phyloP scores from a whole-genome alignment of 2,329 filamentous ascomycete genomes.

The Aspergillus fumigatiaffinis region DNA sequence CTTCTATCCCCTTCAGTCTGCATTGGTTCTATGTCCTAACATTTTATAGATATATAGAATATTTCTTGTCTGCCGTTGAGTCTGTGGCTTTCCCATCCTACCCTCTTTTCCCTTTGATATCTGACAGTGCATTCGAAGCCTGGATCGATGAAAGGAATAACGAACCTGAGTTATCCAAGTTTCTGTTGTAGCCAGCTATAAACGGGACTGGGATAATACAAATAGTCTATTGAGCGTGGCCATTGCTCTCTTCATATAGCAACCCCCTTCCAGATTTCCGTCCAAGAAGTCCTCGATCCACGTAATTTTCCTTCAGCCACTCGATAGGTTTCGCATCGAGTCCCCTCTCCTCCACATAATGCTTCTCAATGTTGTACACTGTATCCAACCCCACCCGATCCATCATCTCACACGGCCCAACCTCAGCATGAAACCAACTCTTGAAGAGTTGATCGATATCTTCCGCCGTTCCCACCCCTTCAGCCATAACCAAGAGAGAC shows the following conservation, averaged over 20 bases:
- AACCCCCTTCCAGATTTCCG: neutral
- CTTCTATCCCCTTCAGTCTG: too few relatives aligned
- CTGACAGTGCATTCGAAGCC: too few relatives aligned
- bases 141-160: too few relatives aligned
- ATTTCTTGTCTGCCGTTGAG: too few relatives aligned
- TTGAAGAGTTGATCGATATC: conserved; percentile 49
- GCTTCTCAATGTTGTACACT: conserved; percentile 49
- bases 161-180: too few relatives aligned
- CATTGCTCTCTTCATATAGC: neutral
- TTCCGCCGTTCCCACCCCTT: conserved; percentile 47
- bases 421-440: conserved; percentile 30
- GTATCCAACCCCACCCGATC: conserved; percentile 51
- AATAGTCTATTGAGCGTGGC: neutral
- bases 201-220: neutral
- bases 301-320: conserved; percentile 43
- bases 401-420: conserved; percentile 42
- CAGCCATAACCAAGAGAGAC: conserved; percentile 45
- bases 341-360: conserved; percentile 50
- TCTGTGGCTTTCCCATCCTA: too few relatives aligned
- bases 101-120: too few relatives aligned
- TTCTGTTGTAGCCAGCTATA: too few relatives aligned
- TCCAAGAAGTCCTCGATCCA: conserved; percentile 47
- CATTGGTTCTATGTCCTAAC: too few relatives aligned
- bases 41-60: too few relatives aligned
- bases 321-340: conserved; percentile 41